Conservation (phyloP, 2,329 filamentous ascomycete species). For the Diaporthe vaccinii region DNA sequence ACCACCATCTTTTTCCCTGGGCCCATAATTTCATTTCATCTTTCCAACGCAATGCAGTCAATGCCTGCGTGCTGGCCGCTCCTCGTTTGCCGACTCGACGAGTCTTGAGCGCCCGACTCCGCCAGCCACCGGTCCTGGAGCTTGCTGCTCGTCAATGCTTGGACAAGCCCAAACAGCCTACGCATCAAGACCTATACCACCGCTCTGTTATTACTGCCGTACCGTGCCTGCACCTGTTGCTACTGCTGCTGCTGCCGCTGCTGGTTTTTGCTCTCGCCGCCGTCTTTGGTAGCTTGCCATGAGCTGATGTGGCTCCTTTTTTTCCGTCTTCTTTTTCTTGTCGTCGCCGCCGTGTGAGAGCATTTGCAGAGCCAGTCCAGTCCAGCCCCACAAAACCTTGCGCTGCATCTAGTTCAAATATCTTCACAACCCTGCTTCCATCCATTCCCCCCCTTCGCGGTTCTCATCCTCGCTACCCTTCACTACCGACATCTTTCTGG, state of each 20-base stretch:
- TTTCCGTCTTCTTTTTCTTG: slow-evolving; percentile 34
- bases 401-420: slow-evolving; percentile 42
- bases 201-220: slow-evolving; percentile 28
- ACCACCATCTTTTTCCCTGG: slow-evolving; percentile 25
- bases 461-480: slow-evolving; percentile 40
- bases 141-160: slow-evolving; percentile 32
- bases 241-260: neutral
- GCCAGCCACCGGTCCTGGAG: slow-evolving; percentile 28
- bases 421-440: slow-evolving; percentile 42
- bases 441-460: slow-evolving; percentile 36
- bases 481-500: slow-evolving; percentile 35
- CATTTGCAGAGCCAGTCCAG: slow-evolving; percentile 25
- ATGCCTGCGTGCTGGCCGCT: slow-evolving; percentile 31
- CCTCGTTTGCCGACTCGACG: slow-evolving; percentile 33
- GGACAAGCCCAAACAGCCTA: slow-evolving; percentile 40
- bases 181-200: slow-evolving; percentile 41
- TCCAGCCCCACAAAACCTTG: slow-evolving; percentile 36
- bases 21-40: slow-evolving; percentile 33
- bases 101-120: slow-evolving; percentile 31
- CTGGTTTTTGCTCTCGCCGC: neutral
- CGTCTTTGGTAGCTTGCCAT: slow-evolving; percentile 33
- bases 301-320: slow-evolving; percentile 39
- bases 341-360: slow-evolving; percentile 26
- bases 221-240: slow-evolving; percentile 17
- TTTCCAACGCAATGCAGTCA: slow-evolving; percentile 34